Percentiles rank a stretch among this genome's conserved stretches.
Conservation (phyloP, 1,139 yeast species). For the Lodderomyces margitis region DNA sequence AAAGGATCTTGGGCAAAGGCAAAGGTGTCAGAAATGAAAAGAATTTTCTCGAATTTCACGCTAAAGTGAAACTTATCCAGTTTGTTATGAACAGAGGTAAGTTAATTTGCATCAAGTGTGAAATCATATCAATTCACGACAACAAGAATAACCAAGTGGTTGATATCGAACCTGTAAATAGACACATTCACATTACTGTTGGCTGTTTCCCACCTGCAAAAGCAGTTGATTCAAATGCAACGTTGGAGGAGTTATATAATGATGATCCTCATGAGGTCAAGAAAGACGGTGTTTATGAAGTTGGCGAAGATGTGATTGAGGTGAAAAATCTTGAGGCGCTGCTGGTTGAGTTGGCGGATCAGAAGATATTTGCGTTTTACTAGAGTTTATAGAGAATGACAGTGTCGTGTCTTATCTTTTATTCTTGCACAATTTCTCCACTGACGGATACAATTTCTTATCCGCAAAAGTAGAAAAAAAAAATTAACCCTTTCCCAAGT, state of each 20-base stretch:
- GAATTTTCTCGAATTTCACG: slow-evolving; percentile 20
- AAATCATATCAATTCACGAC: slow-evolving; percentile 25
- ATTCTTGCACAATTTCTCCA: background rate
- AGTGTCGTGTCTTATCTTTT: background rate
- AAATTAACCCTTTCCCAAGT: no score
- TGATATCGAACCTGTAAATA: slow-evolving; percentile 37
- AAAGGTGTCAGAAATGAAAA: slow-evolving; percentile 8
- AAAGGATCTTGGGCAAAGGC: slow-evolving; percentile 15
- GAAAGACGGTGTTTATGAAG: slow-evolving; percentile 10
- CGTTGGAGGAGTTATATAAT: slow-evolving; percentile 18
- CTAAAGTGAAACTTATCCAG: slow-evolving; percentile 40
- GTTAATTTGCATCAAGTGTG: slow-evolving; percentile 58
- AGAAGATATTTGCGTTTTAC: background rate
- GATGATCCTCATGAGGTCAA: slow-evolving; percentile 4
- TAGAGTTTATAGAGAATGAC: background rate
- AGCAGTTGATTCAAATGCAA: slow-evolving; percentile 41
- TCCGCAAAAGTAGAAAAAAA: no score
- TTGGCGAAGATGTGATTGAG: slow-evolving; percentile 12
- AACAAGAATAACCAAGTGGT: slow-evolving; percentile 14
- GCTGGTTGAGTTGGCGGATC: background rate
- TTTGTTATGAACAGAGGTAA: slow-evolving; percentile 50
- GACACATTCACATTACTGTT: slow-evolving; percentile 69
- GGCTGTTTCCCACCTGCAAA: slow-evolving; percentile 54
- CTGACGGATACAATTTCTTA: background rate
- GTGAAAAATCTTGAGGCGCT: slow-evolving; percentile 17